A percentile compares a stretch with the other conserved stretches of the same genome.
phyloP scores from a whole-genome alignment of 2,329 filamentous ascomycete species.

The Xylaria sp. region DNA sequence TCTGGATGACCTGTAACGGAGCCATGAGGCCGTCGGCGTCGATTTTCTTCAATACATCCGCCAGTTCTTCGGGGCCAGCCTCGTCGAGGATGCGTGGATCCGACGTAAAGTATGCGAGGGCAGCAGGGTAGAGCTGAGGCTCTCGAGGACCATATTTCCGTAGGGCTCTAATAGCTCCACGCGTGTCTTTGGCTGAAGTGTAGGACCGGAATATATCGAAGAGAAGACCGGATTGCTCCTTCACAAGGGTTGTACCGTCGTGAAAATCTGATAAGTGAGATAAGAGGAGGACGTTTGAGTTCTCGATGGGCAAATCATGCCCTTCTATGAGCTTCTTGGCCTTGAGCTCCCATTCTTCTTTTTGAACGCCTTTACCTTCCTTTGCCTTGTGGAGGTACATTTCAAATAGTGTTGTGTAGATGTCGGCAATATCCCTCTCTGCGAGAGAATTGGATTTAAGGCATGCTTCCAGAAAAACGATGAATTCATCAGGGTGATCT shows the following conservation, averaged over 20 bases:
- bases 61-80: slow-evolving; percentile 84
- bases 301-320: slow-evolving; percentile 86
- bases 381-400: slow-evolving; percentile 95
- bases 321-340: slow-evolving; percentile 89
- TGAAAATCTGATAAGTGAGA: slow-evolving; percentile 92
- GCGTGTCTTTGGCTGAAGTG: slow-evolving; percentile 90
- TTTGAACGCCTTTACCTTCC: slow-evolving; percentile 73
- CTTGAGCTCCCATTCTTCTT: slow-evolving; percentile 87
- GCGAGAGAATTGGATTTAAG: slow-evolving; percentile 77
- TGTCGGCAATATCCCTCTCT: slow-evolving; percentile 80
- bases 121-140: slow-evolving; percentile 90
- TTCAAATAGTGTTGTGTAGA: slow-evolving; percentile 96
- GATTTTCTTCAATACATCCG: slow-evolving; percentile 83
- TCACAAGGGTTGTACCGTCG: slow-evolving; percentile 90
- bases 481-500: slow-evolving; percentile 91
- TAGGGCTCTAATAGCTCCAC: slow-evolving; percentile 88
- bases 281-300: slow-evolving; percentile 90
- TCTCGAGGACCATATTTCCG: slow-evolving; percentile 92
- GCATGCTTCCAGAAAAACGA: slow-evolving; percentile 90
- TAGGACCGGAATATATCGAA: slow-evolving; percentile 98
- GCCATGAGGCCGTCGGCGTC: slow-evolving; percentile 93
- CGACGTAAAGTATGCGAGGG: slow-evolving; percentile 92
- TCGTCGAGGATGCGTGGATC: slow-evolving; percentile 83
- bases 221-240: slow-evolving; percentile 89
- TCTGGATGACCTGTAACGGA: slow-evolving; percentile 95